Evolutionary conservation across 257 asterid species (phyloP).

Genomic region (Scutellaria galericulata): DNA sequence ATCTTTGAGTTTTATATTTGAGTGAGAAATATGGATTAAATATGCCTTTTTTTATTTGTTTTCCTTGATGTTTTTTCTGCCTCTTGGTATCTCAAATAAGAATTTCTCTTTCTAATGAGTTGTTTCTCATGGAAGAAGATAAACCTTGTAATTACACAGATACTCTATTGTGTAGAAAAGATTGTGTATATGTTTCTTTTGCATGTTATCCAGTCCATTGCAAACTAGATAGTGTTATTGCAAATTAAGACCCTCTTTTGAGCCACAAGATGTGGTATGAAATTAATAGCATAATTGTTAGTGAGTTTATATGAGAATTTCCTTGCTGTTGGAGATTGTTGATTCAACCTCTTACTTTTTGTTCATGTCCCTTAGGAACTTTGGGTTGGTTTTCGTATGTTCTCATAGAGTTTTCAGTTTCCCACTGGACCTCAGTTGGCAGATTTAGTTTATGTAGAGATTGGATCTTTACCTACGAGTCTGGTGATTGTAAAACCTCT

Average conservation of each 20-base stretch:
- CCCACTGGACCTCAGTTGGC: background rate
- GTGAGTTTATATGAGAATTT: background rate
- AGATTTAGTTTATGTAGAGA: background rate
- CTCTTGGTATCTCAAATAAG: background rate
- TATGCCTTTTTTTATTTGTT: background rate
- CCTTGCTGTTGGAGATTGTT: constrained; percentile 1
- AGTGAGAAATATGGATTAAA: background rate
- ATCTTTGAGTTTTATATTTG: background rate
- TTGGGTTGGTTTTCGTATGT: background rate
- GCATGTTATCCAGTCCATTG: background rate
- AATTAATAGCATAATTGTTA: background rate
- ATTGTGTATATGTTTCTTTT: background rate
- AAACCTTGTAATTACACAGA: background rate
- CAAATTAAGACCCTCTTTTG: constrained; percentile 6
- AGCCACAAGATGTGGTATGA: background rate
- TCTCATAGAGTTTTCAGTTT: constrained; percentile 13
- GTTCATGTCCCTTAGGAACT: background rate
- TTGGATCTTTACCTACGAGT: constrained; percentile 11
- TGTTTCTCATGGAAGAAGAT: background rate
- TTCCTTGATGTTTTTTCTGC: background rate
- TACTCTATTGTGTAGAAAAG: background rate
- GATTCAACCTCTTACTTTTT: background rate
- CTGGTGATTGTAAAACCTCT: background rate
- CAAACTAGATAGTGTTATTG: background rate
- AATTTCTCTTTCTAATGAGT: background rate